These are phyloP conservation scores for Podosphaera xanthii DNA, from an alignment of 2,329 filamentous ascomycete species.

Conservation along the genomic window DNA sequence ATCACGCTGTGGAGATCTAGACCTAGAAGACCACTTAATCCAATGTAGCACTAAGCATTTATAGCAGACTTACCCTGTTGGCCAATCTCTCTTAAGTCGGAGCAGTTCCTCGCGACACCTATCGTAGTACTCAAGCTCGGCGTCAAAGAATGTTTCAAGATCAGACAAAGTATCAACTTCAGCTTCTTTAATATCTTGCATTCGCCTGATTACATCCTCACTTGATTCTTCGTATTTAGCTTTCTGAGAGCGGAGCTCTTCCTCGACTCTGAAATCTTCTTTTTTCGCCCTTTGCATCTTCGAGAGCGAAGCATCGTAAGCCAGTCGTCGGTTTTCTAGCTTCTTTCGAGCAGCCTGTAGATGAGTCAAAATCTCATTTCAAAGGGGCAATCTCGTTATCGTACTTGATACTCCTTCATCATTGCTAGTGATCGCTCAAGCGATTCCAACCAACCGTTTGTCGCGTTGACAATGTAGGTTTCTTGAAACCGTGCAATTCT, in stretches of 20 bases:
- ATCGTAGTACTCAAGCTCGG: slow-evolving; percentile 79
- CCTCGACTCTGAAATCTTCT: slow-evolving; percentile 81
- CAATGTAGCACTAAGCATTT: neutral
- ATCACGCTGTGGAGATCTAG: slow-evolving; percentile 10
- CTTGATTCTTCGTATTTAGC: slow-evolving; percentile 91
- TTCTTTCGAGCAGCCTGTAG: slow-evolving; percentile 57
- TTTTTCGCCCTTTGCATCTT: slow-evolving; percentile 89
- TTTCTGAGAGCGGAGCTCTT: slow-evolving; percentile 75
- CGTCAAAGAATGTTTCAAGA: slow-evolving; percentile 61
- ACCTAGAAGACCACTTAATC: slow-evolving; percentile 5
- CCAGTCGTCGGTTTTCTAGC: slow-evolving; percentile 69
- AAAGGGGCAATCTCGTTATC: slow-evolving; percentile 9
- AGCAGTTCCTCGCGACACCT: slow-evolving; percentile 66
- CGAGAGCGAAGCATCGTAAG: slow-evolving; percentile 70
- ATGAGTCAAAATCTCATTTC: slow-evolving; percentile 13
- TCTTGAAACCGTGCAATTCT: slow-evolving; percentile 70
- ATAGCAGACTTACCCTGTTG: slow-evolving; percentile 26
- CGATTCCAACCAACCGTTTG: slow-evolving; percentile 72
- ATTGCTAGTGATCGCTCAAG: slow-evolving; percentile 71
- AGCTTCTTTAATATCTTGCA: slow-evolving; percentile 90
- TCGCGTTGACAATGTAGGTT: slow-evolving; percentile 54
- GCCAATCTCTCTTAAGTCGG: slow-evolving; percentile 46
- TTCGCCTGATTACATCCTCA: slow-evolving; percentile 74
- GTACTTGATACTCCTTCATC: slow-evolving; percentile 94
- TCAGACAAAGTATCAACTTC: slow-evolving; percentile 67